Conservation (phyloP, 495 filamentous ascomycete genomes). For the Neurospora terricola region DNA sequence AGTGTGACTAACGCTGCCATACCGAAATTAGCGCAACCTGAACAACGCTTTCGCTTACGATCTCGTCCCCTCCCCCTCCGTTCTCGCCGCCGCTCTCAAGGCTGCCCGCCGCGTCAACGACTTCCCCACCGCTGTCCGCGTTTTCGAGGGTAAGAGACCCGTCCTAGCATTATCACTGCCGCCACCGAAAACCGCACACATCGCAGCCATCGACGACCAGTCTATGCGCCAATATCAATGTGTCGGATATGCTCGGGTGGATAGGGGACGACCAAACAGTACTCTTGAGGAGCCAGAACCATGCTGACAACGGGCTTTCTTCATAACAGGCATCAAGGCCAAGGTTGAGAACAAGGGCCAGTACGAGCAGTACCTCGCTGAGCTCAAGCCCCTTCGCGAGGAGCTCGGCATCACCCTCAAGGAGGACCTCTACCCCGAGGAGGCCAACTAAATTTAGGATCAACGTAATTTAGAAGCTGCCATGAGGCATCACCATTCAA, state of each 20-base stretch:
- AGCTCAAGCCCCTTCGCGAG: constrained; percentile 85
- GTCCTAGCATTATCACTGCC: neutral
- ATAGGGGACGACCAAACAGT: neutral
- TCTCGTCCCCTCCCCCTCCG: constrained; percentile 88
- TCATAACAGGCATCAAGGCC: constrained; percentile 75
- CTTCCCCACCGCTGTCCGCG: constrained; percentile 91
- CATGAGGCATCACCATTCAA: neutral
- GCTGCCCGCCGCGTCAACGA: constrained; percentile 96
- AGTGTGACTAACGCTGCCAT: constrained; percentile 5
- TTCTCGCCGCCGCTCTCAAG: constrained; percentile 81
- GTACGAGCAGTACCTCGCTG: constrained; percentile 93
- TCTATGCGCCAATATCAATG: neutral
- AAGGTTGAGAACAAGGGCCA: constrained; percentile 98
- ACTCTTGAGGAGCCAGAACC: neutral
- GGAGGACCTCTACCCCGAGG: constrained; percentile 89
- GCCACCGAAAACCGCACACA: constrained; percentile 5
- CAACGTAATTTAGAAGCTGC: neutral
- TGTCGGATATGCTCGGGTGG: neutral
- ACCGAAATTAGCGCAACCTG: constrained; percentile 69
- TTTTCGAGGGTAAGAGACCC: constrained; percentile 76
- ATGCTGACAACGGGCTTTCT: neutral
- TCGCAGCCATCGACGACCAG: neutral
- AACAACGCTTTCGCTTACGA: constrained; percentile 99
- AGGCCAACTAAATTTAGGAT: constrained; percentile 30
- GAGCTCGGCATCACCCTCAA: constrained; percentile 87